Conservation (phyloP, 192 early-diverging fungal species). For the Geranomyces michiganensis region DNA sequence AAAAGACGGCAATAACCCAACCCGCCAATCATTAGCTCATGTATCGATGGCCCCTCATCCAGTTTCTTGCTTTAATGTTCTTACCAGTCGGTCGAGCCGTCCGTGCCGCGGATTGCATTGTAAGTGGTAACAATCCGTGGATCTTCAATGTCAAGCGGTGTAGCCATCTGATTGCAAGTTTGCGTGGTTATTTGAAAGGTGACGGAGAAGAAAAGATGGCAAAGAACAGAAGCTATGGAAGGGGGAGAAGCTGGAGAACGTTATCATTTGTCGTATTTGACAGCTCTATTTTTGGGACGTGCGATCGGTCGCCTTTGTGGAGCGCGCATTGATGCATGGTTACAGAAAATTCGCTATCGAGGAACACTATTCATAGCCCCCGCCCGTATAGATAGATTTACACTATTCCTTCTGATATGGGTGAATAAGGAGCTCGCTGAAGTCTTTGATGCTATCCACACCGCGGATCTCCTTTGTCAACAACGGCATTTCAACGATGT, state of each 20-base stretch:
- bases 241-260: too few relatives aligned
- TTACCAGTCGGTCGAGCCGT: constrained; percentile 2
- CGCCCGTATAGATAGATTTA: too few relatives aligned
- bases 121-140: constrained; percentile 2
- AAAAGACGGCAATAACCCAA: background rate
- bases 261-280: too few relatives aligned
- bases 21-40: background rate
- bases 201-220: too few relatives aligned
- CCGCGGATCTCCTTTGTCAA: constrained; percentile 97
- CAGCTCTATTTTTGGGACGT: too few relatives aligned
- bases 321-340: too few relatives aligned
- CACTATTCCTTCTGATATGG: constrained; percentile 55
- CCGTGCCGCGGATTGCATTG: background rate
- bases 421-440: constrained; percentile 89
- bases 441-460: constrained; percentile 86
- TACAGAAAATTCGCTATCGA: too few relatives aligned
- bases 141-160: background rate
- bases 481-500: constrained; percentile 90
- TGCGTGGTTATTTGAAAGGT: too few relatives aligned
- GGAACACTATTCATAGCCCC: too few relatives aligned
- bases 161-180: background rate
- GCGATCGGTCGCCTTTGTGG: too few relatives aligned
- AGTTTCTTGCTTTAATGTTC: background rate
- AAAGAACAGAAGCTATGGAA: too few relatives aligned
- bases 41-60: background rate